Evolutionary conservation across 495 filamentous ascomycete genomes (phyloP), one percentile per base, ranked within the genome.

Genomic region (Penicillium bialowiezense): DNA sequence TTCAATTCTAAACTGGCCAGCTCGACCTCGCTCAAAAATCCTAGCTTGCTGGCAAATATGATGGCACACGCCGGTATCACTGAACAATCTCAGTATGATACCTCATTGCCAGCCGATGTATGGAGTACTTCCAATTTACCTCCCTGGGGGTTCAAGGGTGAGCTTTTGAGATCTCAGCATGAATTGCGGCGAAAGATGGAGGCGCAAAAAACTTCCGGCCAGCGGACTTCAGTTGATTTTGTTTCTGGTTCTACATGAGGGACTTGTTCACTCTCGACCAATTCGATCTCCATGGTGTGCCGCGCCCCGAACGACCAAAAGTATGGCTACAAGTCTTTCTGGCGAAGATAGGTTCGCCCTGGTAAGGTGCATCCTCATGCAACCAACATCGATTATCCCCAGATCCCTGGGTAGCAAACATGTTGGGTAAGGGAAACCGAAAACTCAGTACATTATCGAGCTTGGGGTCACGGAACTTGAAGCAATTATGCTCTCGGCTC

Each of bases 1-100:
- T 97, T 98, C 75, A 97, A 98, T 64, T 75, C 84, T 50, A 87
- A 89, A 42, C 74, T 97, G 1, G 81, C 85, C 17, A 73, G 72
- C 33, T 88, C 86, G 2, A 71, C 81, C 1, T 84, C 87, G 0
- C 69, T 96, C 32, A 83, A 82, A 41, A 96, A 97, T 60, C 93
- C 93, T 18, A 86, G 80, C 24, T 69, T 96, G 14, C 70, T 88
- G 50, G 79, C 82, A 32, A 92, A 92, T 54, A 76, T 97, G 61
- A 82, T 91, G 70, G 76, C 75, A 6, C 96, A 93, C 71, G 86
- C 86, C 5, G 90, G 87, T 3, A 75, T 97, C 35, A 74, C 78
- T 48, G 74, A 79, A 37, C 62, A 69, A 29, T 76, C 79, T 3
- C 88, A 95, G 71, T 96, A 97, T 58, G 72, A 76, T 6, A 90